Evolutionary conservation across 169 alveolate species (phyloP).

Genomic region (Plasmodium malariae): DNA sequence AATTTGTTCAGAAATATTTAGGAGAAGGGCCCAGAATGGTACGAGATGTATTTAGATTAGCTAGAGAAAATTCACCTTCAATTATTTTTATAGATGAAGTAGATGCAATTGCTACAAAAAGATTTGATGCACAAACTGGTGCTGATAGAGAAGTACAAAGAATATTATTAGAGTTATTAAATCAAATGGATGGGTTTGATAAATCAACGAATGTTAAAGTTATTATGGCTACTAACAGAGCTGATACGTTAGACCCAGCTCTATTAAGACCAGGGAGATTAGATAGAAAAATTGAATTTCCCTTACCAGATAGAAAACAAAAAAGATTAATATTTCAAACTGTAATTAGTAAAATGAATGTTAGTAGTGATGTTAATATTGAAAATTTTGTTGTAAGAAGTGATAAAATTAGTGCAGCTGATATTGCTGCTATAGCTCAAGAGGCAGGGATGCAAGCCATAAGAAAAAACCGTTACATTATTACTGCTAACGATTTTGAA

Average conservation of each 20-base stretch:
- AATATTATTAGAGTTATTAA: constrained; percentile 95
- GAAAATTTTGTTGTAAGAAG: constrained; percentile 98
- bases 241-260: constrained; percentile 99
- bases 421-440: constrained; percentile 98
- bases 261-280: constrained; percentile 98
- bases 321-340: constrained; percentile 95
- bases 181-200: constrained; percentile 99
- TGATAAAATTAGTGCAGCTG: constrained; percentile 98
- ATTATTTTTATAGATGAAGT: constrained; percentile 99
- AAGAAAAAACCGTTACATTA: constrained; percentile 94
- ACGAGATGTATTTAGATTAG: constrained; percentile 98
- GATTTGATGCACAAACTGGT: constrained; percentile 98
- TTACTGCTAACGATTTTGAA: constrained; percentile 94
- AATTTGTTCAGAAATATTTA: constrained; percentile 98
- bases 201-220: constrained; percentile 96
- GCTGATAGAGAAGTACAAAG: constrained; percentile 99
- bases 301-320: constrained; percentile 98
- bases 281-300: constrained; percentile 98
- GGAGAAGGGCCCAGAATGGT: constrained; percentile 99
- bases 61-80: constrained; percentile 98
- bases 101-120: constrained; percentile 98
- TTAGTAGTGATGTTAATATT: constrained; percentile 97
- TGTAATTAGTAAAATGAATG: constrained; percentile 97
- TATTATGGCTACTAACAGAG: constrained; percentile 99
- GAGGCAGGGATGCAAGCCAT: constrained; percentile 99